A percentile compares a stretch with the other conserved stretches of the same genome.
Evolutionary conservation across 768 basidiomycete species (phyloP).

Genomic region (Lactarius akahatsu): DNA sequence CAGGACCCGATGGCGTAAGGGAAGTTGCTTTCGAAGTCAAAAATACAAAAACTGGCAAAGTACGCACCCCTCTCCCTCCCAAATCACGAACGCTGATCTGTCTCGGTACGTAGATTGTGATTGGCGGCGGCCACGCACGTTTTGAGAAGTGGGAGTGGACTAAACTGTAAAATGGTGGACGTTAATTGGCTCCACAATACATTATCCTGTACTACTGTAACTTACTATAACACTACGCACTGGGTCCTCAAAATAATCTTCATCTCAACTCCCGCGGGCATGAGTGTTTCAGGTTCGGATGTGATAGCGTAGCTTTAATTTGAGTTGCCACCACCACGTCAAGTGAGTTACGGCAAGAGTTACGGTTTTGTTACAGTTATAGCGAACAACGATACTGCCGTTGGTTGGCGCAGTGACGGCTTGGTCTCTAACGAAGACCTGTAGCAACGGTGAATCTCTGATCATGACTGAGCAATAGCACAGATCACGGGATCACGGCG

Average conservation of each 20-base stretch:
- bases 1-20: constrained; percentile 39
- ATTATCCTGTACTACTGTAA: background rate
- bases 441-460: no score
- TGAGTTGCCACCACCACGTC: background rate
- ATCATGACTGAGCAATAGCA: no score
- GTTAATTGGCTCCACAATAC: background rate
- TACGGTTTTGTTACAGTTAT: no score
- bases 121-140: background rate
- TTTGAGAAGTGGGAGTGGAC: constrained; percentile 1
- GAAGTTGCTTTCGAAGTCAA: constrained; percentile 44
- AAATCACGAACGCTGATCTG: background rate
- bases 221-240: background rate
- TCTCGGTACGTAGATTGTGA: background rate
- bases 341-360: no score
- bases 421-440: no score
- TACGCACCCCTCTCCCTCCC: constrained; percentile 25
- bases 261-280: background rate
- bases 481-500: no score
- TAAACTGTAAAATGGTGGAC: background rate
- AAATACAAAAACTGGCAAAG: constrained; percentile 42
- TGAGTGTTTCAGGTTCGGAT: no score
- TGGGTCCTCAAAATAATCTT: background rate
- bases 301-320: background rate
- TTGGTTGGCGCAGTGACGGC: background rate
- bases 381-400: background rate